A percentile compares a stretch with the other conserved stretches of the same genome.
Conservation (phyloP, 2,329 filamentous ascomycete species). For the Penicillium griseofulvum region DNA sequence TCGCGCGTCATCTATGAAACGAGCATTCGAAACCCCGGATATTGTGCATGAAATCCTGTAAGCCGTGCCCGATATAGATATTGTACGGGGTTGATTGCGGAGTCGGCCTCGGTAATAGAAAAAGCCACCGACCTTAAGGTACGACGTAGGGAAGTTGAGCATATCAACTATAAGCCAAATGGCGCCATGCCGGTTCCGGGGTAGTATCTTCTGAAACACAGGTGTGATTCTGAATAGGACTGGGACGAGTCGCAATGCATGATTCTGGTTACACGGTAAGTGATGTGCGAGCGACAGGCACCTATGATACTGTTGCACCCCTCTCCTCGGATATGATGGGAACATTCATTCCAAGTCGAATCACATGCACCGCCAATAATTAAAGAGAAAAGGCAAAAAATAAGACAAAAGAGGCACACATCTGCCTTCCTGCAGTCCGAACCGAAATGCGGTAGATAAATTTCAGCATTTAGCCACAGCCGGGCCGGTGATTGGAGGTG, state of each 20-base stretch:
- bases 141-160: neutral
- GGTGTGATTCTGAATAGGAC: conserved; percentile 14
- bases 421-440: conserved; percentile 4
- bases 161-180: neutral
- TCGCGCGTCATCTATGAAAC: neutral
- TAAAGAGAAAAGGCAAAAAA: neutral
- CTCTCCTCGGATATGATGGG: conserved; percentile 1
- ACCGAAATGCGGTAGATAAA: neutral
- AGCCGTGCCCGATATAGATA: neutral
- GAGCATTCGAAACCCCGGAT: neutral
- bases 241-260: conserved; percentile 1
- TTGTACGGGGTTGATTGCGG: neutral
- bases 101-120: neutral
- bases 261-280: conserved; percentile 14
- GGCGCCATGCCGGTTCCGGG: neutral
- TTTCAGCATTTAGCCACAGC: neutral
- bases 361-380: neutral
- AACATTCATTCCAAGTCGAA: neutral
- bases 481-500: neutral
- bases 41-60: neutral
- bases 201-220: conserved; percentile 5
- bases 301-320: conserved; percentile 14
- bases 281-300: conserved; percentile 7
- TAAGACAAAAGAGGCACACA: neutral
- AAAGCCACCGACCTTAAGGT: neutral